Base-by-base conservation (phyloP, 2,329 filamentous ascomycete species). In the Aureobasidium sp. region DNA sequence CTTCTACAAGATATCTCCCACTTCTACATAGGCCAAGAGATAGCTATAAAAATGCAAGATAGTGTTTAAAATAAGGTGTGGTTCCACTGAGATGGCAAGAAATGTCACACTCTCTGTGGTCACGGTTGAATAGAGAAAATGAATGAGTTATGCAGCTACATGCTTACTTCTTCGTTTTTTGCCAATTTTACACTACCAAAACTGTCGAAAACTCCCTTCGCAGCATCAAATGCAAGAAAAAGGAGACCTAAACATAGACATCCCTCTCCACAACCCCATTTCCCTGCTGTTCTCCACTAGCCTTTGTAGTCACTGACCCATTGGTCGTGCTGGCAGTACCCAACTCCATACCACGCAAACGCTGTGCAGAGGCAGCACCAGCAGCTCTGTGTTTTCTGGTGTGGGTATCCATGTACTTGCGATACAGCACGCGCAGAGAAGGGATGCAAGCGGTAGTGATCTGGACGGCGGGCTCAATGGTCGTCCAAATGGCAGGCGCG, bases 391-490 rank as follows among this genome's bases (percentile, higher is more conserved):
- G 52, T 17, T 20, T 52, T 25, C 9, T 36, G 20, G 17, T 25
- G 53, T 29, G 27, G n/a, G 3, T 0, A 11, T 44, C 39, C 1
- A 34, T 12, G 17, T 14, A 36, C 11, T 57, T 57, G 51, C 51
- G 60, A 6, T 41, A 62, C 1, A 56, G 51, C 1, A 62, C 60
- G 9, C 60, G 49, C 1, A 37, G 7, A 8, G 61, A n/a, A 8
- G 64, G 65, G 2, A 66, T 51, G 47, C 65, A 66, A 39, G 63
- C 64, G n/a, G 64, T 62, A 36, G 59, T 25, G 17, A 66, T 66
- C 15, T 63, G 64, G 7, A 66, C 65, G 11, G 65, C 59, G 12
- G 65, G 65, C 34, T 66, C 65, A 29, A 66, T 61, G 3, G 64
- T 66, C 1, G 65, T 66, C 65, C 62, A 66, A 29, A 66, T 58